Evolutionary conservation across 495 filamentous ascomycete genomes (phyloP), one percentile per base, ranked within the genome.

Genomic region (Penicillium diatomitis): DNA sequence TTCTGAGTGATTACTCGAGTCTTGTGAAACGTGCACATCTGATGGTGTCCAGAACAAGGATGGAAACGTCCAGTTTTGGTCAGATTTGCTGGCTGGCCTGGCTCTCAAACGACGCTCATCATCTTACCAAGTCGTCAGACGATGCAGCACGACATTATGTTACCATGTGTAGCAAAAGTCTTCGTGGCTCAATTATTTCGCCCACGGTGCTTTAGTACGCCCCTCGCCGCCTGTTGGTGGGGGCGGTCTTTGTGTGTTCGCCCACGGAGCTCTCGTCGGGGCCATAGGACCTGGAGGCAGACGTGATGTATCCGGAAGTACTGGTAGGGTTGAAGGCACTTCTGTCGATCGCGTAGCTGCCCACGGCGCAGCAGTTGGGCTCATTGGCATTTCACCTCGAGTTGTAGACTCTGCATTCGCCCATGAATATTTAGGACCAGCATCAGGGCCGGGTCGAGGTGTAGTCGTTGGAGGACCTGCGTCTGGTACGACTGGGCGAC

Each of bases 351-450:
- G 56, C 5, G 52, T 40, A 4, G 62, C 49, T 27, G 71, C 71
- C 72, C 73, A 75, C 3, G 72, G 72, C 27, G 73, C 70, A 35
- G 72, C 59, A 28, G 71, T 72, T 40, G 60, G 44, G n/a, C 58
- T 55, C 32, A 59, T 49, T n/a, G 62, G 32, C 4, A 62, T 58
- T 38, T 47, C 43, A 8, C 50, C 44, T 7, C 49, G 53, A 10
- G 55, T 41, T 20, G 45, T 39, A 11, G 53, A 31, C 12, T 48
- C 55, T 38, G 54, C 35, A 32, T 49, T 63, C 4, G 70, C 72
- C 78, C 77, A 78, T 4, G 77, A 75, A 28, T 75, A 76, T 55
- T 66, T 72, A 1, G 66, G 67, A 6, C 65, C 65, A 46, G 66
- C 41, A 12, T 60, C 66, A 9, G 55, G 42, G n/a, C 33, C 47